Percentiles rank a stretch among this genome's conserved stretches.
Evolutionary conservation across 352 stramenopile genomes (phyloP).

Genomic region (Phytophthora brassicae): DNA sequence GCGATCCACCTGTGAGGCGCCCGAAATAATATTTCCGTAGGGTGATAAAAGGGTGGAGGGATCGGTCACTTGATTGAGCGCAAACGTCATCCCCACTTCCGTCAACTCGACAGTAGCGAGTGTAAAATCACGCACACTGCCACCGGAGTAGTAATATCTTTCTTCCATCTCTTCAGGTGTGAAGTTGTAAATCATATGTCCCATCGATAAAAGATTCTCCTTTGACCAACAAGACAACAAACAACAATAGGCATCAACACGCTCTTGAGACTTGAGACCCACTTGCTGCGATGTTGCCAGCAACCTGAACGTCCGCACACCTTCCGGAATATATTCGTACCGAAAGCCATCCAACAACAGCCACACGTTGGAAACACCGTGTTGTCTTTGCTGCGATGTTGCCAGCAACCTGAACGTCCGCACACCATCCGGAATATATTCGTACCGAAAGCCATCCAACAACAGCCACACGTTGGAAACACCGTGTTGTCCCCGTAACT

Average conservation of each 20-base stretch:
- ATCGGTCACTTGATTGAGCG: too few species aligned
- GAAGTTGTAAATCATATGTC: background rate
- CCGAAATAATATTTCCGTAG: too few species aligned
- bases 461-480: constrained; percentile 14
- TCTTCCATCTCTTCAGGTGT: constrained; percentile 4
- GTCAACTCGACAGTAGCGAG: background rate
- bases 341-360: constrained; percentile 13
- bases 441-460: constrained; percentile 3
- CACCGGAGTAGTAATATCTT: constrained; percentile 17
- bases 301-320: constrained; percentile 17
- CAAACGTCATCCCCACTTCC: too few species aligned
- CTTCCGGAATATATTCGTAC: constrained; percentile 4
- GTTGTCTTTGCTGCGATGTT: constrained; percentile 31
- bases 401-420: constrained; percentile 25
- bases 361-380: constrained; percentile 6
- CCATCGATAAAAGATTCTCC: constrained; percentile 5
- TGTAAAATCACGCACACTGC: constrained; percentile 20
- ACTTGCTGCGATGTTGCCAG: constrained; percentile 28
- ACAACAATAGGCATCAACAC: constrained; percentile 9
- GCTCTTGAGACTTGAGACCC: constrained; percentile 14
- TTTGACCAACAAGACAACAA: constrained; percentile 17
- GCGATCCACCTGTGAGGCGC: constrained; percentile 8
- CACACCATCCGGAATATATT: constrained; percentile 2
- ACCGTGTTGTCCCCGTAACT: background rate
- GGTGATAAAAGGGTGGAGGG: too few species aligned